Evolutionary conservation across 1,284 basidiomycete species (phyloP).

Genomic region (Inonotus hispidus): DNA sequence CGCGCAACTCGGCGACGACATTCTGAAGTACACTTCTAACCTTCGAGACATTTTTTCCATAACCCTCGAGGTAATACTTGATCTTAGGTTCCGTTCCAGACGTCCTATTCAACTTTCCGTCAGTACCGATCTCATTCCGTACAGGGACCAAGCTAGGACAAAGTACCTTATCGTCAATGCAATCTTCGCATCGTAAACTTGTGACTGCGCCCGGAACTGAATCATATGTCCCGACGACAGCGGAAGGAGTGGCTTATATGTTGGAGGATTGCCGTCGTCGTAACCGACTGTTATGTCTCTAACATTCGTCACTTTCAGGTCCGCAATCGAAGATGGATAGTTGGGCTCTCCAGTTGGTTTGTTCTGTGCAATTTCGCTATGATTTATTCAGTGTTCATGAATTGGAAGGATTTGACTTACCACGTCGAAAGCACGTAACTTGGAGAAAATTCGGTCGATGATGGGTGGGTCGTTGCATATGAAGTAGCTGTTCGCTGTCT

Average conservation of each 20-base stretch:
- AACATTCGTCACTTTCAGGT: constrained; percentile 52
- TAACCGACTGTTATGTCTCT: constrained; percentile 73
- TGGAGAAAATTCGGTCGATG: constrained; percentile 62
- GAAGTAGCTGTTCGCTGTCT: constrained; percentile 84
- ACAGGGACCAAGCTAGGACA: background rate
- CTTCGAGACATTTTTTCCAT: constrained; percentile 40
- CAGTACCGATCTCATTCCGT: constrained; percentile 19
- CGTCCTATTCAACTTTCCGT: constrained; percentile 42
- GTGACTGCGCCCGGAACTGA: constrained; percentile 54
- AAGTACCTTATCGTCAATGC: constrained; percentile 60
- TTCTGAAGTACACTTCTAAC: constrained; percentile 44
- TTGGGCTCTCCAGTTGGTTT: constrained; percentile 26
- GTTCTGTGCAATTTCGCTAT: background rate
- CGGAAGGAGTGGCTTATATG: constrained; percentile 58
- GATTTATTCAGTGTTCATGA: background rate
- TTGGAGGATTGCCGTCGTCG: constrained; percentile 65
- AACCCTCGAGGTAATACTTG: constrained; percentile 80
- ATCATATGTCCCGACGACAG: constrained; percentile 82
- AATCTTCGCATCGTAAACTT: constrained; percentile 43
- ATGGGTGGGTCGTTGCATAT: constrained; percentile 58
- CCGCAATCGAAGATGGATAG: constrained; percentile 61
- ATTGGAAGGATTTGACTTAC: constrained; percentile 27
- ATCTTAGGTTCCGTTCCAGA: constrained; percentile 90
- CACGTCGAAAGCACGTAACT: constrained; percentile 50
- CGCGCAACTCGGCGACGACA: constrained; percentile 53